Evolutionary conservation across 2,329 filamentous ascomycete genomes (phyloP), one percentile per base, ranked within the genome.

Genomic region (Fusarium virguliforme): DNA sequence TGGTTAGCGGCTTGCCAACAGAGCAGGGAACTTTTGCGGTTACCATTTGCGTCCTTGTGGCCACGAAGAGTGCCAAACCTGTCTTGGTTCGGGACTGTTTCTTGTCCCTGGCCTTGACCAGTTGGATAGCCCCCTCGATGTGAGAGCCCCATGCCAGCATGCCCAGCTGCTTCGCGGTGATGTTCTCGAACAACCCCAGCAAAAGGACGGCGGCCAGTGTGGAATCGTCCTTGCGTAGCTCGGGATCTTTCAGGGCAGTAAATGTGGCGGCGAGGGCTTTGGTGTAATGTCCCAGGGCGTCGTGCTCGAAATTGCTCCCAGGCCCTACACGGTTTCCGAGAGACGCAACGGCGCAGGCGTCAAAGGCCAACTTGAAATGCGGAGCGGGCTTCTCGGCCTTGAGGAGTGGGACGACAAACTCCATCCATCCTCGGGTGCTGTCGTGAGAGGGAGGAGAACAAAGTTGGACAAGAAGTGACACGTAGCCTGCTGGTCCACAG

Each of bases 391-490:
- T 75, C 8, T 86, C 82, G 6, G 79, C 72, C 65, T 85, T 85
- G 64, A 90, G 79, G 43, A 91, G 79, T 8, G 89, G 88, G 6
- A 89, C 74, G 1, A 91, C 78, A 60, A 87, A 90, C 68, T 90
- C 88, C 78, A 90, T 83, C 73, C 87, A 89, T 0, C 89, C 89
- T 22, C 86, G 79, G 2, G 84, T 83, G 37, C 79, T 82, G n/a
- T 84, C 85, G 24, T 85, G 81, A 13, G 80, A 79, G 22, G 87
- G 9, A 88, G 72, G 12, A 90, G 80, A 56, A 91, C 84, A 74
- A 87, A 91, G 75, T 91, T 90, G 60, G 88, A 82, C 13, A 90
- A 78, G 73, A 91, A 91, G 74, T 88, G 87, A 71, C 87, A 89
- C 9, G 84, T 82, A 2, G 89, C 89, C 68, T 87, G 84, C 65